Evolutionary conservation across 768 basidiomycete genomes (phyloP).

Genomic region (Imleria badia): DNA sequence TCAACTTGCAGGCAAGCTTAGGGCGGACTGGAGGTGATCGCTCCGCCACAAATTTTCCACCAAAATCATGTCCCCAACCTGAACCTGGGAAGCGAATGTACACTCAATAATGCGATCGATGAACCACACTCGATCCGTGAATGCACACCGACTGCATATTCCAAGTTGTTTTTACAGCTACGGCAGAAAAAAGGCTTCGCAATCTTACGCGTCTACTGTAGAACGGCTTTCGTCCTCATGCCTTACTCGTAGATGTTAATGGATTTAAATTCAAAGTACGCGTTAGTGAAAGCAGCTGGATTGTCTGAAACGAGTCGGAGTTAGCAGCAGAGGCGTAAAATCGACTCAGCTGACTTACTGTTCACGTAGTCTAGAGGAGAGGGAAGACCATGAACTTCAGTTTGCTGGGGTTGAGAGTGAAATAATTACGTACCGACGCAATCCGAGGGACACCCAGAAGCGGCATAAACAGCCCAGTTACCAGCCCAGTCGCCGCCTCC

Average conservation of each 20-base stretch:
- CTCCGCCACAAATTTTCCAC: too few species aligned
- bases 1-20: too few species aligned
- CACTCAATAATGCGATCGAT: neutral
- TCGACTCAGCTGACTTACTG: slow-evolving; percentile 8
- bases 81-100: too few species aligned
- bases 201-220: neutral
- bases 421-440: slow-evolving; percentile 24
- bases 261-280: slow-evolving; percentile 42
- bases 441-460: slow-evolving; percentile 32
- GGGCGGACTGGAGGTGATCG: too few species aligned
- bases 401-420: neutral
- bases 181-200: neutral
- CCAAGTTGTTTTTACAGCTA: neutral
- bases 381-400: neutral
- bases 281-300: slow-evolving; percentile 40
- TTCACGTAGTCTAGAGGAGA: slow-evolving; percentile 26
- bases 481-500: slow-evolving; percentile 35
- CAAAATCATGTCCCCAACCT: too few species aligned
- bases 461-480: slow-evolving; percentile 21
- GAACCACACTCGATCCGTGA: neutral
- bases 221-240: neutral
- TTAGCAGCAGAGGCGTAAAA: neutral
- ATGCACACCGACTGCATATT: neutral
- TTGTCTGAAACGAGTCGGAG: slow-evolving; percentile 22
- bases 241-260: slow-evolving; percentile 37